Conservation (phyloP, 2,329 filamentous ascomycete genomes). For the Botryotinia calthae region DNA sequence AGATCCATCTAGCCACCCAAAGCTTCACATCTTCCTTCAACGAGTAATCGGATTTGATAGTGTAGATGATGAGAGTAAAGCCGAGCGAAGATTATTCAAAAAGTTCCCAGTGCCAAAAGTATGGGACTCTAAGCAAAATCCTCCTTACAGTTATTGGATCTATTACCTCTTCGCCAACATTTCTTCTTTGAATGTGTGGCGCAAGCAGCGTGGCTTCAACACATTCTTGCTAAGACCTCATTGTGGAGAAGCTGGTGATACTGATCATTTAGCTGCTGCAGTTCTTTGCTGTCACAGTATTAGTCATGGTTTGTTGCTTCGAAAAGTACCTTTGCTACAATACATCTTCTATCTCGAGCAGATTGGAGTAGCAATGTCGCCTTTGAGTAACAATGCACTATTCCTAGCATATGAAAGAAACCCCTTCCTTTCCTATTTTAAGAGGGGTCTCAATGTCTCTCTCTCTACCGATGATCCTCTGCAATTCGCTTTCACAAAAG, state of each 20-base stretch:
- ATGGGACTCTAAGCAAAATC: conserved; percentile 92
- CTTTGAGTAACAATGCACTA: conserved; percentile 93
- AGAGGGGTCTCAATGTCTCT: conserved; percentile 90
- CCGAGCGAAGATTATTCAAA: conserved; percentile 87
- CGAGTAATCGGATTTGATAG: conserved; percentile 96
- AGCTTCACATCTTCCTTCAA: conserved; percentile 91
- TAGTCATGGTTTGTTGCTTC: conserved; percentile 85
- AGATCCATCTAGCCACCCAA: conserved; percentile 81
- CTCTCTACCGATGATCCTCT: conserved; percentile 94
- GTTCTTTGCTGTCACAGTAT: conserved; percentile 94
- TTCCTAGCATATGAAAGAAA: conserved; percentile 97
- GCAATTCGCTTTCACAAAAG: conserved; percentile 98
- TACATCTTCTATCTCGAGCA: conserved; percentile 98
- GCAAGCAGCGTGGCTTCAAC: conserved; percentile 89
- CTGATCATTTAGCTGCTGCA: conserved; percentile 90
- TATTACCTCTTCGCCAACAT: conserved; percentile 97
- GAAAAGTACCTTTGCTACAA: conserved; percentile 91
- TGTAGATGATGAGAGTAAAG: conserved; percentile 97
- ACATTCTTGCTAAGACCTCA: conserved; percentile 91
- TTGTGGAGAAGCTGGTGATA: conserved; percentile 95
- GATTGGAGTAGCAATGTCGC: conserved; percentile 99
- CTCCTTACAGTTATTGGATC: conserved; percentile 98
- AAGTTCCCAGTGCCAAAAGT: conserved; percentile 89
- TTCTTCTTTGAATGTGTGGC: conserved; percentile 85
- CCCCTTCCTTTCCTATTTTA: conserved; percentile 93